phyloP scores from a whole-genome alignment of 2,329 filamentous ascomycete species.

The Ophiostoma pallidulum region DNA sequence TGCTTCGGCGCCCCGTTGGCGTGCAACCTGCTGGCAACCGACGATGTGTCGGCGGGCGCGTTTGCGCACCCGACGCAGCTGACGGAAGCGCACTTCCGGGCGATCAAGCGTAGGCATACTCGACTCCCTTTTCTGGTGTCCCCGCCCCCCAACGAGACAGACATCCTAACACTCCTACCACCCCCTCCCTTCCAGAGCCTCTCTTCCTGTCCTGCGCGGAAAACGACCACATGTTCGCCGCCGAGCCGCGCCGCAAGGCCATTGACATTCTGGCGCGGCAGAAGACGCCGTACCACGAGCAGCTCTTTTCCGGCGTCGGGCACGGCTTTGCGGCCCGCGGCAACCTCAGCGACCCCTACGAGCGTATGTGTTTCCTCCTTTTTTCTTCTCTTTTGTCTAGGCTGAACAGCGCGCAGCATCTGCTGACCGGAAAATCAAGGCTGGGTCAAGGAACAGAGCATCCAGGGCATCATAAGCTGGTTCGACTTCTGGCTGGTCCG shows the following conservation, averaged over 20 bases:
- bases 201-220: constrained; percentile 37
- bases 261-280: constrained; percentile 32
- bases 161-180: too few relatives aligned
- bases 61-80: constrained; percentile 43
- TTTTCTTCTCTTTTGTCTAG: not conserved
- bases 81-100: constrained; percentile 35
- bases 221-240: constrained; percentile 34
- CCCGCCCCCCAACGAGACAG: too few relatives aligned
- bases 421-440: constrained; percentile 7
- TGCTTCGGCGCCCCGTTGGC: constrained; percentile 37
- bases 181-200: constrained; percentile 28
- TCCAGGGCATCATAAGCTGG: constrained; percentile 17
- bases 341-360: constrained; percentile 27
- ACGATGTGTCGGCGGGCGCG: constrained; percentile 32
- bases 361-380: constrained; percentile 23
- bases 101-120: constrained; percentile 28
- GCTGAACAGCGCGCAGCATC: not conserved
- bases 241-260: constrained; percentile 29
- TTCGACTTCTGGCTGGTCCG: constrained; percentile 17
- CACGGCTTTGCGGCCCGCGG: constrained; percentile 16
- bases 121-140: too few relatives aligned
- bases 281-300: constrained; percentile 48
- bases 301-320: constrained; percentile 49
- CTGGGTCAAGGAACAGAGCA: constrained; percentile 19
- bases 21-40: constrained; percentile 29